Evolutionary conservation across 2,329 filamentous ascomycete species (phyloP), one percentile per base, ranked within the genome.

Genomic region (Colletotrichum sp.): DNA sequence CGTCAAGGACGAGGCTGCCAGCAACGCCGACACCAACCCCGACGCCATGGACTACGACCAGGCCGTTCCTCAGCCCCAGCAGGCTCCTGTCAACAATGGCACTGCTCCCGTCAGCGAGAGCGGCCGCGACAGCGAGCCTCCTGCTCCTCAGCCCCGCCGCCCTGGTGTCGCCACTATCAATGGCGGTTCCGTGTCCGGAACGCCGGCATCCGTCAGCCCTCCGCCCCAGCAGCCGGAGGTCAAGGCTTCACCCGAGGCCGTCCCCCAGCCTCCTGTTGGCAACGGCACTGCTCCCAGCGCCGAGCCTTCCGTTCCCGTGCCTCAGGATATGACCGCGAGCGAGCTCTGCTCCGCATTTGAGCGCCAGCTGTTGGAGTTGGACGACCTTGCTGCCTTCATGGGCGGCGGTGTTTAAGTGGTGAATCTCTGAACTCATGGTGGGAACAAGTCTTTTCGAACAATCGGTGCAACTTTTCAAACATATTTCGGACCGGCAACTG

Each of bases 311-410:
- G 79, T 57, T 69, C 79, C 69, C 78, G 83, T 71, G 36, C 79
- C 24, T 49, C 80, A 34, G 75, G 90, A 92, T 77, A 92, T 92
- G 89, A 92, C 90, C 4, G 88, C 90, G 0, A 86, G 88, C 7
- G 90, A 92, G 80, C 85, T 92, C 18, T 92, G 91, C 79, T 84
- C 85, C 16, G 90, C 90, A 0, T 92, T 92, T 79, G 91, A 92
- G 84, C 86, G 90, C 36, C 90, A 92, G 81, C 86, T 92, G 2
- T 84, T 92, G 13, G 90, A 92, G 80, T 85, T 92, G 8, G 90
- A 92, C 77, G 90, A 92, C 79, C 87, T 92, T 13, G 90, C 90
- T 36, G 90, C 90, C 4, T 92, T 92, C 70, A 92, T 92, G 90
- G 90, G 90, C 24, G 90, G 90, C 24, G 90, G 90, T 76, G 90